These are phyloP conservation scores for Thyridium curvatum DNA, from an alignment of 2,329 filamentous ascomycete species.

Conservation along the genomic window DNA sequence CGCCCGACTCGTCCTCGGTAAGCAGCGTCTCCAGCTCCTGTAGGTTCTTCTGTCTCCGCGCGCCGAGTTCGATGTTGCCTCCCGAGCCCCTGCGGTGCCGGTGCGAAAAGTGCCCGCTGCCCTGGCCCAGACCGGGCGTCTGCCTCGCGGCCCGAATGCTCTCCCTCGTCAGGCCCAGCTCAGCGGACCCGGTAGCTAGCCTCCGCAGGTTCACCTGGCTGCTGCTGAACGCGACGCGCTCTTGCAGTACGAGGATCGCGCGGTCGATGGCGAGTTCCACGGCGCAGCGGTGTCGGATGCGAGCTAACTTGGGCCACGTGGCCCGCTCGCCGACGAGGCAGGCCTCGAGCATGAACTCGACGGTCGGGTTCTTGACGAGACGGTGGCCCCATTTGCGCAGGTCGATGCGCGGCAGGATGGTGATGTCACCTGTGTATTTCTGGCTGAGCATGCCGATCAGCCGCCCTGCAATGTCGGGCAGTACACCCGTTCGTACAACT, in stretches of 20 bases:
- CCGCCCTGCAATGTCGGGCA: slow-evolving; percentile 75
- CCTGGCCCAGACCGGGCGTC: no score
- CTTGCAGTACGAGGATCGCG: slow-evolving; percentile 62
- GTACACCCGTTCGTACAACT: slow-evolving; percentile 71
- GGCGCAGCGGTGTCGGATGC: slow-evolving; percentile 80
- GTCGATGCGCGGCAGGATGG: slow-evolving; percentile 45
- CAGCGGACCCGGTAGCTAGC: slow-evolving; percentile 27
- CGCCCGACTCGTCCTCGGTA: slow-evolving; percentile 28
- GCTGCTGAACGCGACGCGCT: slow-evolving; percentile 62
- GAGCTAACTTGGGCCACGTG: slow-evolving; percentile 84
- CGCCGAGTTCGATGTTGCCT: slow-evolving; percentile 36
- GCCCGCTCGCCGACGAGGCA: slow-evolving; percentile 75
- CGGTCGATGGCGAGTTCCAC: slow-evolving; percentile 80
- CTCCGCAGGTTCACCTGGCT: slow-evolving; percentile 55
- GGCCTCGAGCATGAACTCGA: slow-evolving; percentile 78
- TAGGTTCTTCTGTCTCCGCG: slow-evolving; percentile 21
- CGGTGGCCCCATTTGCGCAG: slow-evolving; percentile 36
- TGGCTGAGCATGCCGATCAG: slow-evolving; percentile 77
- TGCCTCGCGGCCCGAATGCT: no score
- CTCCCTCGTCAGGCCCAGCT: slow-evolving; percentile 13
- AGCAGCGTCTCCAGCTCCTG: slow-evolving; percentile 25
- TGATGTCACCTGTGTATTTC: slow-evolving; percentile 92
- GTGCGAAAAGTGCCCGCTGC: slow-evolving; percentile 7
- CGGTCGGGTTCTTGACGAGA: slow-evolving; percentile 76
- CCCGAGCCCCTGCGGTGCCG: slow-evolving; percentile 43